Evolutionary conservation across 2,329 filamentous ascomycete genomes (phyloP), one percentile per base, ranked within the genome.

Genomic region (Sarocladium strictum): DNA sequence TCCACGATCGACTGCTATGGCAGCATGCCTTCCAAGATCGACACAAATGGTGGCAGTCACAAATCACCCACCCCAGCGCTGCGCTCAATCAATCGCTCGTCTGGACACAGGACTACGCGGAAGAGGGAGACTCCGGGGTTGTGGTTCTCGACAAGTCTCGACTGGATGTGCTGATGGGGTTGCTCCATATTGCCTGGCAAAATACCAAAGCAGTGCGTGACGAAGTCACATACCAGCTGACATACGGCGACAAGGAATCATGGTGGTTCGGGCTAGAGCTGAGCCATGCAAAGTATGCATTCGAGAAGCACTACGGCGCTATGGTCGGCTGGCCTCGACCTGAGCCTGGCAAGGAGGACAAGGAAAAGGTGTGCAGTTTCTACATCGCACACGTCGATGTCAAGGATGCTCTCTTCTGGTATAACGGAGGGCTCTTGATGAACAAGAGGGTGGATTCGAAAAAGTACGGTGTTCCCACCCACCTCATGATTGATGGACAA

Each of bases 241-340:
- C 64, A 0, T 70, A 76, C 21, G 74, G 74, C 0, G 74, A 77
- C 35, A 76, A 76, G 58, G 74, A 76, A 57, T 72, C 66, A 1
- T 76, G 68, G 65, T 76, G 73, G 74, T 63, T 76, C 21, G 73
- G 72, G 0, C 64, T 75, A 7, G 74, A 76, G 55, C 63, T 75
- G 1, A 65, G 67, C 2, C 68, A 67, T 3, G 65, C 69, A 0
- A 56, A 51, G 0, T 76, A 75, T 52, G 61, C 64, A 2, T 75
- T 76, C 55, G 71, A 73, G 5, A 54, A 60, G 27, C 69, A 73
- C 50, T 76, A 76, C 47, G 73, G 67, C 1, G 65, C 69, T 2
- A 70, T 76, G 7, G 58, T 72, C 0, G 74, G 74, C 1, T 69
- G 70, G 67, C 54, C 60, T 29, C 47, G 56, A n/a, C 2, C 27